Evolutionary conservation across 208 protist species (phyloP).

Genomic region (Endotrypanum monterogeii): DNA sequence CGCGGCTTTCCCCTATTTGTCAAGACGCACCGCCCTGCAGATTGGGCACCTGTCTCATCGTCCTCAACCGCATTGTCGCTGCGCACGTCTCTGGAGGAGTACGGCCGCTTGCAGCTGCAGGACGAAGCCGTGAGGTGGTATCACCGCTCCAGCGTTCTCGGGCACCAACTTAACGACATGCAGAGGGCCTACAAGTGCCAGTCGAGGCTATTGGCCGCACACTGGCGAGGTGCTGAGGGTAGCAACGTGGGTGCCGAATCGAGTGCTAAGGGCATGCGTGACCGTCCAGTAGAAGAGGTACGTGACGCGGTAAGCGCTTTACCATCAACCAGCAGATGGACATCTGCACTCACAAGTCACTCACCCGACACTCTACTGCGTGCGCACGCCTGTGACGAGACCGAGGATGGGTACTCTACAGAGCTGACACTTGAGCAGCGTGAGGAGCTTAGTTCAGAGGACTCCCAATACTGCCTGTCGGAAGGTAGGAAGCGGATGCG

Average conservation of each 20-base stretch:
- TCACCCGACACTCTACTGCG: slow-evolving; percentile 23
- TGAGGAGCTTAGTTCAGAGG: neutral
- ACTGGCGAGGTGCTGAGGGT: slow-evolving; percentile 9
- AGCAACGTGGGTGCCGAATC: neutral
- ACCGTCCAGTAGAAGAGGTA: neutral
- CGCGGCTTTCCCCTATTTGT: slow-evolving; percentile 28
- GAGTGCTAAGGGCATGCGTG: neutral
- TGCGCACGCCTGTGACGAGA: neutral
- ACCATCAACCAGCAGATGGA: neutral
- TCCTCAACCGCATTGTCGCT: slow-evolving; percentile 7
- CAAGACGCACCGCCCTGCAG: neutral
- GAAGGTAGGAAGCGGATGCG: slow-evolving; percentile 7
- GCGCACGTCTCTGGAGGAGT: slow-evolving; percentile 23
- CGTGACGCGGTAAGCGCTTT: neutral
- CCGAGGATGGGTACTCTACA: slow-evolving; percentile 1
- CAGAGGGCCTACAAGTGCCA: slow-evolving; percentile 16
- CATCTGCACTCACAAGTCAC: slow-evolving; percentile 8
- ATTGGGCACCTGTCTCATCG: neutral
- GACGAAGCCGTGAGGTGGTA: slow-evolving; percentile 40
- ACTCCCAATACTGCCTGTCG: slow-evolving; percentile 2
- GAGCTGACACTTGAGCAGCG: neutral
- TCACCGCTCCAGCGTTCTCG: slow-evolving; percentile 27
- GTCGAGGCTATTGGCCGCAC: slow-evolving; percentile 25
- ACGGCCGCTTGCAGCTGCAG: slow-evolving; percentile 28
- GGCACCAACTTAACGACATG: slow-evolving; percentile 17